phyloP scores from a whole-genome alignment of 352 stramenopile genomes.

The Phytophthora chlamydospora region DNA sequence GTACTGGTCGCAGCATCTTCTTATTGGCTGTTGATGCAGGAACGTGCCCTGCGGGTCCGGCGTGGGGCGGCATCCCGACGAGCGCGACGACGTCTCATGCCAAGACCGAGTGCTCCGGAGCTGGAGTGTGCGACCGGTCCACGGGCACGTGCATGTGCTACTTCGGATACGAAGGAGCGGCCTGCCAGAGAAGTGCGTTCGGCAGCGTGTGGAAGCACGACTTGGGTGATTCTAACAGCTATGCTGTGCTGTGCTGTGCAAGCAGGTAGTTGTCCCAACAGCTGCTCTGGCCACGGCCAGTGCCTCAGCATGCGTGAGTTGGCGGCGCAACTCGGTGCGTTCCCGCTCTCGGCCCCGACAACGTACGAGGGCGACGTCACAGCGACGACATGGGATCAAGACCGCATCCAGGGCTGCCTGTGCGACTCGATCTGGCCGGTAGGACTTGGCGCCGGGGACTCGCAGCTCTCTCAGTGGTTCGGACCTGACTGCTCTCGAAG shows the following conservation, averaged over 20 bases:
- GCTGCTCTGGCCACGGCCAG: conserved; percentile 74
- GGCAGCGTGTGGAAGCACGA: neutral
- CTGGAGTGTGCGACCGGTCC: conserved; percentile 59
- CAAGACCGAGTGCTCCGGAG: conserved; percentile 67
- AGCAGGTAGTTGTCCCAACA: conserved; percentile 52
- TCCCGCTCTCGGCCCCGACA: conserved; percentile 61
- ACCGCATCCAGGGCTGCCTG: conserved; percentile 76
- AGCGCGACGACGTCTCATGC: conserved; percentile 45
- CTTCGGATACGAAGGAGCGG: conserved; percentile 67
- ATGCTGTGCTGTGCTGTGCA: neutral
- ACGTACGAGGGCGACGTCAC: conserved; percentile 62
- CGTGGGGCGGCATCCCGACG: conserved; percentile 67
- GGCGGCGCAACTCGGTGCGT: conserved; percentile 45
- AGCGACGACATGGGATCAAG: conserved; percentile 78
- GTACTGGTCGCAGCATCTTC: neutral
- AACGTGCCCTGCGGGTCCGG: conserved; percentile 67
- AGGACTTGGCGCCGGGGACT: conserved; percentile 70
- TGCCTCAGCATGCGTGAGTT: conserved; percentile 76
- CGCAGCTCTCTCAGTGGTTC: conserved; percentile 90
- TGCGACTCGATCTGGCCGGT: conserved; percentile 84
- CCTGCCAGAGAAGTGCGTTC: conserved; percentile 69
- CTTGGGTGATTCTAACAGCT: neutral
- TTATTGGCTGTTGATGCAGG: conserved; percentile 30
- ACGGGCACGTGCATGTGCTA: conserved; percentile 72
- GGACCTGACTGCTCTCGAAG: conserved; percentile 84